Percentiles rank a stretch among this genome's conserved stretches.
Evolutionary conservation across 2,329 filamentous ascomycete genomes (phyloP).

Genomic region (Fusarium sp.): DNA sequence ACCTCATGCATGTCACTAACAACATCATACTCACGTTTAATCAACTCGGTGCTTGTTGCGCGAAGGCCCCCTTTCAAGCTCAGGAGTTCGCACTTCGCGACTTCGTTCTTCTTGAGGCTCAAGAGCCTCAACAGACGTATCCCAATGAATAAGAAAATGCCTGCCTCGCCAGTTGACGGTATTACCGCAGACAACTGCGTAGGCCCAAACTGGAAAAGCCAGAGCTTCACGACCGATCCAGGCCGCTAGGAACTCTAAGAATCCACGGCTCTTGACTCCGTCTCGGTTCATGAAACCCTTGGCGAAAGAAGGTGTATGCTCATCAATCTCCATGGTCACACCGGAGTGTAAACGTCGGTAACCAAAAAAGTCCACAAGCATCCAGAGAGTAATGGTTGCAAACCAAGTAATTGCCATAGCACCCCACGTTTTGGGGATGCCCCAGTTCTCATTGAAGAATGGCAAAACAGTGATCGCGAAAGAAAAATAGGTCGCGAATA

Average conservation of each 20-base stretch:
- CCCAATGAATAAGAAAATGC: constrained; percentile 81
- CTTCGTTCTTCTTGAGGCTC: constrained; percentile 17
- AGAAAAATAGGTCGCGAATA: constrained; percentile 84
- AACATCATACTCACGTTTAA: constrained; percentile 15
- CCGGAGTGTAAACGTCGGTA: constrained; percentile 81
- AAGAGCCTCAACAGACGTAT: constrained; percentile 77
- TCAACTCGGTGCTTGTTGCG: constrained; percentile 42
- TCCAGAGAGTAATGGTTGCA: constrained; percentile 75
- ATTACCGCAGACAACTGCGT: constrained; percentile 88
- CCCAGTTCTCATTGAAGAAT: constrained; percentile 64
- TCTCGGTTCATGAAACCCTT: constrained; percentile 53
- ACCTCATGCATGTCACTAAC: constrained; percentile 8
- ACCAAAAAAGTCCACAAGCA: constrained; percentile 76
- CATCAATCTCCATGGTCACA: constrained; percentile 75
- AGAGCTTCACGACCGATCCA: constrained; percentile 88
- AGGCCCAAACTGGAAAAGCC: constrained; percentile 89
- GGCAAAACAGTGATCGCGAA: constrained; percentile 82
- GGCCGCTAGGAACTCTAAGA: constrained; percentile 78
- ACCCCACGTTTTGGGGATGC: constrained; percentile 73
- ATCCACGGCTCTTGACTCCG: constrained; percentile 62
- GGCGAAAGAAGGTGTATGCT: constrained; percentile 80
- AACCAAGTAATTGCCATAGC: constrained; percentile 75
- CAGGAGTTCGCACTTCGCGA: constrained; percentile 32
- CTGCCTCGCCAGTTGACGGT: constrained; percentile 90
- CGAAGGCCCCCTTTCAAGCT: constrained; percentile 41